Evolutionary conservation across 805 yeast genomes (phyloP).

Genomic region (Candida quercuum): DNA sequence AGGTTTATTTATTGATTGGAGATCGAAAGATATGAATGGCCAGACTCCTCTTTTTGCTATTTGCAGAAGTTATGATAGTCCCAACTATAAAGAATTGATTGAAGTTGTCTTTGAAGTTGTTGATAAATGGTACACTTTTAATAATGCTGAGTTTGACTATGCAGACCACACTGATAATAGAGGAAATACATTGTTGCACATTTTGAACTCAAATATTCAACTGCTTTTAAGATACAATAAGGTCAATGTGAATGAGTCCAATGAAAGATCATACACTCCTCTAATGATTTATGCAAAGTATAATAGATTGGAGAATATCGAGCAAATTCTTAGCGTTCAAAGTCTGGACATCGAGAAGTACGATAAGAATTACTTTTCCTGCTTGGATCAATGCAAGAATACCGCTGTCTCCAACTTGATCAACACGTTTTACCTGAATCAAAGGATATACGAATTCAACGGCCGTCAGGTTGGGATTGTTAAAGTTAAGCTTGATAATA

Average conservation of each 20-base stretch:
- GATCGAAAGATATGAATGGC: conserved; percentile 50
- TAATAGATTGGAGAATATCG: conserved; percentile 56
- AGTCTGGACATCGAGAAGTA: conserved; percentile 39
- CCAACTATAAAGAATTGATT: conserved; percentile 49
- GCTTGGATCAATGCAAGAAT: conserved; percentile 43
- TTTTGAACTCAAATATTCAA: conserved; percentile 47
- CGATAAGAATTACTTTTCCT: conserved; percentile 26
- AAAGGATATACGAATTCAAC: conserved; percentile 15
- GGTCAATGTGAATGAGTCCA: conserved; percentile 54
- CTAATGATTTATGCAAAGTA: conserved; percentile 66
- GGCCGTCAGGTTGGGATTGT: conserved; percentile 28
- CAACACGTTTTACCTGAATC: conserved; percentile 23
- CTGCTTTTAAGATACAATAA: conserved; percentile 31
- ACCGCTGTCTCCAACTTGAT: conserved; percentile 28
- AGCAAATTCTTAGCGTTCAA: conserved; percentile 40
- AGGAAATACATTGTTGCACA: conserved; percentile 76
- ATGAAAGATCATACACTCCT: conserved; percentile 59
- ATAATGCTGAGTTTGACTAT: conserved; percentile 33
- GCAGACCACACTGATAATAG: conserved; percentile 64
- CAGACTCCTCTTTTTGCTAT: conserved; percentile 78
- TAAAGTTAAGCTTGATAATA: conserved; percentile 29
- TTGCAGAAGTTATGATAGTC: conserved; percentile 77
- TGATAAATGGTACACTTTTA: conserved; percentile 33
- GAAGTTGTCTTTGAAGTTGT: conserved; percentile 39
- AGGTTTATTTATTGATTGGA: conserved; percentile 69